Base-by-base conservation (phyloP, 108 stramenopile genomes). In the Skeletonema costatum region DNA sequence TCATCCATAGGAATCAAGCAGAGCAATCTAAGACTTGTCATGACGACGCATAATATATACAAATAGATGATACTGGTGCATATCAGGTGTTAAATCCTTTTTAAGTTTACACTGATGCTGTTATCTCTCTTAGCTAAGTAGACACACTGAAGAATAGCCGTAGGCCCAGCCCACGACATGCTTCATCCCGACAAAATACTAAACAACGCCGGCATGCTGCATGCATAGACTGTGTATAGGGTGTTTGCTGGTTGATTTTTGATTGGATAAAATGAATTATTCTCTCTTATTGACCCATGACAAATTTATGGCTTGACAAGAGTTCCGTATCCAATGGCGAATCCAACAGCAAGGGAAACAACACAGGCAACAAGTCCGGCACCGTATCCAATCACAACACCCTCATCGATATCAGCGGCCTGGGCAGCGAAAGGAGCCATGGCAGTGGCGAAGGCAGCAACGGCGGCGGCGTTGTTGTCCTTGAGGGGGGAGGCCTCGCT, bases 301-400 rank as follows among this genome's bases (percentile, higher is more conserved):
- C 10, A 29, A 65, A 76, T 85, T 91, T 91, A 93, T 82, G 86
- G 93, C 90, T 93, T 93, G 73, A 87, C 89, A 79, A 93, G 90
- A 69, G 93, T 93, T 85, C 93, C 93, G 77, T 94, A 94, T 84
- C 93, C 93, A 75, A 94, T 94, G 82, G 91, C 84, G 83, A 94
- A 94, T 67, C 93, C 93, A 82, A 94, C 93, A 56, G 93, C 93
- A 32, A 94, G 80, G 33, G 89, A 90, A 65, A 94, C 93, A 77
- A 94, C 88, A 73, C 93, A 94, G 11, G 93, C 93, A 59, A 94
- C 93, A 59, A 94, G 85, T 68, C 93, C 93, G 44, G 90, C 90
- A 66, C 93, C 93, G 75, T 90, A 91, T 85, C 93, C 93, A 68
- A 94, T 89, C 12, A 94, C 80, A 64, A 87, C 86, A 65, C 79